These are phyloP conservation scores for Chytridium lagenaria DNA, from an alignment of 371 early-diverging fungal species.

Conservation along the genomic window DNA sequence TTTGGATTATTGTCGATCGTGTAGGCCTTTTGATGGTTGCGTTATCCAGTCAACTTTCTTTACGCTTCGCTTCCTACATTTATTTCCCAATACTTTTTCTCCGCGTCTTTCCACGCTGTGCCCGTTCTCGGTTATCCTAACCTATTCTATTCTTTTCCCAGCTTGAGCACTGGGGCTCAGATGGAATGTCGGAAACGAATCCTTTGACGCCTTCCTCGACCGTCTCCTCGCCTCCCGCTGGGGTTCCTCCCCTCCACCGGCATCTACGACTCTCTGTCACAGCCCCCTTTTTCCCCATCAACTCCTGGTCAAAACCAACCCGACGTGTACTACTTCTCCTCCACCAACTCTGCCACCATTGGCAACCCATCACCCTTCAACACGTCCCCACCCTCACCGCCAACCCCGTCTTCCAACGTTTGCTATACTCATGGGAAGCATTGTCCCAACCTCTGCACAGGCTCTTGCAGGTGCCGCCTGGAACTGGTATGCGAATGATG, in stretches of 20 bases:
- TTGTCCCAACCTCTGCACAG: neutral
- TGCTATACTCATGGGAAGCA: conserved; percentile 22
- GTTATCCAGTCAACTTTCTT: neutral
- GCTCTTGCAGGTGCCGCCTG: neutral
- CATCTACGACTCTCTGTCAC: conserved; percentile 23
- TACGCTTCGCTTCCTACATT: no score
- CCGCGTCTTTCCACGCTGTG: no score
- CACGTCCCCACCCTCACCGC: neutral
- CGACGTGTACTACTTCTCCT: conserved; percentile 37
- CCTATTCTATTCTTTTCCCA: conserved; percentile 2
- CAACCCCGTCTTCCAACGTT: conserved; percentile 6
- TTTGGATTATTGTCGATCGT: neutral
- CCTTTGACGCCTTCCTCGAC: conserved; percentile 17
- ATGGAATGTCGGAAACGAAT: neutral
- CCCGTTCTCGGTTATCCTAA: no score
- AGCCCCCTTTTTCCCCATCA: neutral
- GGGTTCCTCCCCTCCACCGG: conserved; percentile 7
- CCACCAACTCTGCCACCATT: conserved; percentile 7
- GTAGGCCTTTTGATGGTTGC: neutral
- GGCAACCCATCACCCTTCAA: neutral
- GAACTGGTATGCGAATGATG: neutral
- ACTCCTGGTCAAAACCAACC: conserved; percentile 23
- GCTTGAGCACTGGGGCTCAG: conserved; percentile 30
- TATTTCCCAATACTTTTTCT: no score
- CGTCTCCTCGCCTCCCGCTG: conserved; percentile 16